Conservation (phyloP, 805 yeast species). For the Pichia exigua region DNA sequence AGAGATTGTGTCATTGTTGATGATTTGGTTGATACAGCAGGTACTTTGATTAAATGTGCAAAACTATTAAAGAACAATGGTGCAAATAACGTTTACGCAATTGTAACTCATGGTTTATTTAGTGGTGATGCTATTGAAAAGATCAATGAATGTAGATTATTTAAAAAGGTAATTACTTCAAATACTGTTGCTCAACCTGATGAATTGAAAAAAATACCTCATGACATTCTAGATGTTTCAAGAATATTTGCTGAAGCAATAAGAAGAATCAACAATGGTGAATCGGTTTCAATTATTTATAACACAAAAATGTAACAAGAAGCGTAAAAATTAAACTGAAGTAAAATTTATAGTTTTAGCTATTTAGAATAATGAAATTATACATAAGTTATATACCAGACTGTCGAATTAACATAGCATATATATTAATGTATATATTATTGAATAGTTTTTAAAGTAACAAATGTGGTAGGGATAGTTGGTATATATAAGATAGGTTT, state of each 20-base stretch:
- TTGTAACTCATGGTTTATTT: slow-evolving; percentile 88
- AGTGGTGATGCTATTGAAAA: slow-evolving; percentile 84
- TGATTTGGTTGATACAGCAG: slow-evolving; percentile 89
- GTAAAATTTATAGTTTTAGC: neutral
- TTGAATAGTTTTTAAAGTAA: neutral
- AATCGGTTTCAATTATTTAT: slow-evolving; percentile 86
- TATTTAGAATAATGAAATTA: neutral
- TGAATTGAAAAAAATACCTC: slow-evolving; percentile 40
- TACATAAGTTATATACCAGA: neutral
- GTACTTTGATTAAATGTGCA: slow-evolving; percentile 89
- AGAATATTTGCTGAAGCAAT: slow-evolving; percentile 90
- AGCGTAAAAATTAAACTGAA: neutral
- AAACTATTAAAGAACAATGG: slow-evolving; percentile 88
- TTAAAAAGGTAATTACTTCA: slow-evolving; percentile 82
- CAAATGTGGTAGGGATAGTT: neutral
- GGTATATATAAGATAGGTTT: neutral
- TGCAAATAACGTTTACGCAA: slow-evolving; percentile 75
- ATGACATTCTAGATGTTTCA: slow-evolving; percentile 78
- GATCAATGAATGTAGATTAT: slow-evolving; percentile 48
- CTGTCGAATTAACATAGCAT: neutral
- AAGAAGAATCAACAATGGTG: slow-evolving; percentile 95
- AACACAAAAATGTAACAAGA: slow-evolving; percentile 59
- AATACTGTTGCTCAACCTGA: slow-evolving; percentile 83
- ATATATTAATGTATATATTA: neutral
- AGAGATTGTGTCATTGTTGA: slow-evolving; percentile 86